Evolutionary conservation across 129 eudicot genomes (phyloP).

Genomic region (Kitagawia praeruptora): DNA sequence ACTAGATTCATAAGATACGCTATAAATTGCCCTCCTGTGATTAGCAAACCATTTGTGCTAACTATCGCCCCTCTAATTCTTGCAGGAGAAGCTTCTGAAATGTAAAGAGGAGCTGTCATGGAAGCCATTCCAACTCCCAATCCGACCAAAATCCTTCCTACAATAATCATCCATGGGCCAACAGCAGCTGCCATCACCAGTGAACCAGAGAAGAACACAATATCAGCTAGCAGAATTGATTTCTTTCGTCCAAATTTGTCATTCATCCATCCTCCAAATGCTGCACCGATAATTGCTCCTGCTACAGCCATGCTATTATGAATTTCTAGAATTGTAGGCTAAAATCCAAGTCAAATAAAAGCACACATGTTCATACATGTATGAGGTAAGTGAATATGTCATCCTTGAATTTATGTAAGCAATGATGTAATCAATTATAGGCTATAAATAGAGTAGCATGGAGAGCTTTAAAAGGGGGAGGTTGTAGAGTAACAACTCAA

Average conservation of each 20-base stretch:
- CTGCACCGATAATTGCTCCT: constrained; percentile 68
- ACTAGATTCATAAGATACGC: constrained; percentile 66
- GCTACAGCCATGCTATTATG: constrained; percentile 76
- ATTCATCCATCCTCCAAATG: constrained; percentile 60
- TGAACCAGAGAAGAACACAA: constrained; percentile 43
- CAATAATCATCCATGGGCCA: constrained; percentile 36
- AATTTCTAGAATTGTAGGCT: no score
- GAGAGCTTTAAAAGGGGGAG: no score
- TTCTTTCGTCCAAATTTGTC: constrained; percentile 49
- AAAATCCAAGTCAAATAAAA: no score
- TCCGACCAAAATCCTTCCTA: constrained; percentile 57
- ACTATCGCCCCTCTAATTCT: constrained; percentile 72
- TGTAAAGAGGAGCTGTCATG: constrained; percentile 63
- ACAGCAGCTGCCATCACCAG: constrained; percentile 50
- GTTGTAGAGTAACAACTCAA: no score
- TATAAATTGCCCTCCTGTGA: constrained; percentile 66
- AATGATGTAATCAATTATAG: no score
- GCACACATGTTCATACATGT: no score
- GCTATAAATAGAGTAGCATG: no score
- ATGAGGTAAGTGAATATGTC: no score
- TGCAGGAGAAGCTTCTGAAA: constrained; percentile 66
- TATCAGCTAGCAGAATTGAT: constrained; percentile 45
- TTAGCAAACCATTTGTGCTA: constrained; percentile 21
- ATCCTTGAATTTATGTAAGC: no score
- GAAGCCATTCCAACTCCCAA: constrained; percentile 74